phyloP scores from a whole-genome alignment of 768 basidiomycete species.

The Paxillus rubicundulus region DNA sequence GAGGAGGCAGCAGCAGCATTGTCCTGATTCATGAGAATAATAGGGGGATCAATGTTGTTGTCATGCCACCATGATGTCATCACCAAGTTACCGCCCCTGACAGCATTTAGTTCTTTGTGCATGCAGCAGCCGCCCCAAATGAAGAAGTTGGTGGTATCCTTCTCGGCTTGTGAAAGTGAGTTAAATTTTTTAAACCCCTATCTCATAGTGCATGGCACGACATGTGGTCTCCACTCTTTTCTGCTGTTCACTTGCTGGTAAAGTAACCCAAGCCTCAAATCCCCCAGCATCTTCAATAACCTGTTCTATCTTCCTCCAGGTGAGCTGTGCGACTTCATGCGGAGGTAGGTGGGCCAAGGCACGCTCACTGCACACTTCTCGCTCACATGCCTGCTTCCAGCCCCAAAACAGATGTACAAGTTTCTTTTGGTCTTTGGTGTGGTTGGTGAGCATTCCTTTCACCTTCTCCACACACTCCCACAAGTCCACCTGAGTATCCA shows the following conservation, averaged over 20 bases:
- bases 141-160: no score
- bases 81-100: slow-evolving; percentile 24
- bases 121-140: no score
- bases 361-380: slow-evolving; percentile 2
- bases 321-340: no score
- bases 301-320: no score
- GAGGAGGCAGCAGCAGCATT: slow-evolving; percentile 20
- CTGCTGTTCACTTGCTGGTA: no score
- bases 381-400: slow-evolving; percentile 2
- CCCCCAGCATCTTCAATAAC: no score
- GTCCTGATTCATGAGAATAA: slow-evolving; percentile 27
- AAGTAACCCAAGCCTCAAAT: no score
- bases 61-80: slow-evolving; percentile 18
- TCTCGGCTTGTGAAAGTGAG: no score
- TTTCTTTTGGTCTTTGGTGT: slow-evolving; percentile 32
- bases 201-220: no score
- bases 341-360: not conserved
- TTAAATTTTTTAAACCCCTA: no score
- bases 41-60: slow-evolving; percentile 17
- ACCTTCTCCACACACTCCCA: slow-evolving; percentile 17
- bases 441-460: slow-evolving; percentile 24
- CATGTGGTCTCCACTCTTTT: no score
- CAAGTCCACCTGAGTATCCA: no score
- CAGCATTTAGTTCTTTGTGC: slow-evolving; percentile 34
- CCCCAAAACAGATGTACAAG: slow-evolving; percentile 8